Base-by-base conservation (phyloP, 176 grass and related monocot species). In the Cocos nucifera region DNA sequence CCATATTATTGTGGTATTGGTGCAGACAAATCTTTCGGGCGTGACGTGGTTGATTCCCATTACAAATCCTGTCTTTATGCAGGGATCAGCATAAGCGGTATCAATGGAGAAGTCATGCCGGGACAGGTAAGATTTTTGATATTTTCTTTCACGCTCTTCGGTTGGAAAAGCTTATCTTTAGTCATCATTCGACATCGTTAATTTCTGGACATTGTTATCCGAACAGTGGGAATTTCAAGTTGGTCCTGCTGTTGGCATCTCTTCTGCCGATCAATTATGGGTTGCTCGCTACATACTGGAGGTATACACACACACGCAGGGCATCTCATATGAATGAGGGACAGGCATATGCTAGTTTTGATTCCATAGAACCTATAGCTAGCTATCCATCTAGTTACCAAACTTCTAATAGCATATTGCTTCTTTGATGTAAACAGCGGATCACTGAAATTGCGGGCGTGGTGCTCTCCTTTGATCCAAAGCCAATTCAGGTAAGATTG, bases 31-130 rank as follows among this genome's bases (percentile, higher is more conserved):
- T 80, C 92, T 15, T 96, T 96, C 22, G 92, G 92, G 3, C 87
- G 92, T 3, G 87, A 96, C 66, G 84, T 96, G 21, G 92, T 96
- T 0, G 92, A 96, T 75, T 83, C 87, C 21, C 92, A 96, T 72
- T 96, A 96, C 83, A 96, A 96, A 59, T 80, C 92, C 19, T 96
- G 92, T 73, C 17, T 96, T 58, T 90, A 96, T 63, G 75, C 92
- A 27, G 92, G 92, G 17, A 83, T 90, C 78, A 90, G 90, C 72
- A 96, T 96, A 65, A 96, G 92, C 54, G 92, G 92, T 54, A 96
- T 96, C 83, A 96, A 96, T 30, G 92, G 87, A 62, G 92, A 96
- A 81, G 92, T 96, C 73, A 96, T 96, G 92, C 92, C 92, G 18
- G 92, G 87, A 4, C 92, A 95, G 79, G 90, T 95, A 71, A 25